Base-by-base conservation (phyloP, 2,329 filamentous ascomycete species). In the Penicillium griseofulvum region DNA sequence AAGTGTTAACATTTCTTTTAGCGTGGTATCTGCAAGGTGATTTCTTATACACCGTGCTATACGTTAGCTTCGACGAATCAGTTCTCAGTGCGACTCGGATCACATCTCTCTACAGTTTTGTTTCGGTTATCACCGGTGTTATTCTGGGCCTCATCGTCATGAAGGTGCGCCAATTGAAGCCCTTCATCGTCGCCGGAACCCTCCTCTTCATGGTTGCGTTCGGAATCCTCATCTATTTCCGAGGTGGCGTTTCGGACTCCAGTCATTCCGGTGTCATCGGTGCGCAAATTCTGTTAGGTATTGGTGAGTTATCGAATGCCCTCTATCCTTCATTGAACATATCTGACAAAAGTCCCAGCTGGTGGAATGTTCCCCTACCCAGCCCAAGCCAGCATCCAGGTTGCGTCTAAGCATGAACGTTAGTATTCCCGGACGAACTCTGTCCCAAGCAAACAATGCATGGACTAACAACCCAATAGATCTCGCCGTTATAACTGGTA, bases 131-230 rank as follows among this genome's bases (percentile, higher is more conserved):
- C 50, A 77, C 80, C 1, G 85, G 85, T 28, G 76, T 80, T 42
- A 63, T 83, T 43, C 74, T 85, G 16, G 84, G 85, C 5, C 65
- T 84, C 12, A 68, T 87, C 31, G 80, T 87, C 37, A 80, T 77
- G 73, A 78, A 76, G 52, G 76, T 85, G 24, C 80, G 83, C 50
- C 82, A 81, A 24, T 78, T 87, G 65, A 88, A 88, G 65, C 68
- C 76, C n/a, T 85, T 88, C 68, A 86, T 87, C 65, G 70, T 87
- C 37, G 71, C 73, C 28, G 86, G 85, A 33, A 86, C 83, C 1
- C 70, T 74, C 9, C 75, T 87, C 2, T 87, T 85, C 74, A 76
- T 85, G 64, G 82, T 85, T n/a, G 84, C 85, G 0, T 87, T 87
- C 59, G 85, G 85, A 10, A 76, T 88, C 1, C 74, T 88, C 17